phyloP scores from a whole-genome alignment of 108 stramenopile genomes.

The Cyclotella atomus region DNA sequence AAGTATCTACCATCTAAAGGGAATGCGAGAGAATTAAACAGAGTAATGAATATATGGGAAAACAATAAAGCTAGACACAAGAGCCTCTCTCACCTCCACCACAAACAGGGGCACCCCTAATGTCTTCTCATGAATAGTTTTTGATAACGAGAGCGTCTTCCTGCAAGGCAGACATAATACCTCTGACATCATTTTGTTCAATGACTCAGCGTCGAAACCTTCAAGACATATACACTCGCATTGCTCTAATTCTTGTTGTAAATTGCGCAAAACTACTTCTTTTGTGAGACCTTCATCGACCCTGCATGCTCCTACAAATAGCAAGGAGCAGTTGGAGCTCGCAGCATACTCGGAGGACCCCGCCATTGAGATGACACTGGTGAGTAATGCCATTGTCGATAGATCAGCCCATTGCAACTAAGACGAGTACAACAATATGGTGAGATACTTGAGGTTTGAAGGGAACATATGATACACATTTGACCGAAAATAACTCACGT shows the following conservation, averaged over 20 bases:
- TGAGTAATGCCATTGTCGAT: conserved; percentile 10
- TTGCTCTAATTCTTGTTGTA: conserved; percentile 6
- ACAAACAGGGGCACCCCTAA: conserved; percentile 12
- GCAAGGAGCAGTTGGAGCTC: conserved; percentile 3
- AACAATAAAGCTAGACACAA: too few relatives aligned
- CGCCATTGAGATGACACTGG: background rate
- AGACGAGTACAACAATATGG: background rate
- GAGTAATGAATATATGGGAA: background rate
- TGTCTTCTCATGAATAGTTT: background rate
- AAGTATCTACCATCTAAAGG: background rate
- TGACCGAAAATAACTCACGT: conserved; percentile 16
- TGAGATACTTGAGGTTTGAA: background rate
- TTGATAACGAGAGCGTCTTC: conserved; percentile 1
- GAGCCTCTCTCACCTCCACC: conserved; percentile 8
- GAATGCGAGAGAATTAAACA: background rate
- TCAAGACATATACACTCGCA: background rate
- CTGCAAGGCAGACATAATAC: conserved; percentile 4
- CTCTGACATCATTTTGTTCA: conserved; percentile 16
- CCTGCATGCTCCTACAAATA: conserved; percentile 7
- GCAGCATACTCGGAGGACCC: background rate
- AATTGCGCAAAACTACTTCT: background rate
- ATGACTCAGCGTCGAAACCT: background rate
- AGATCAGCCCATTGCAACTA: conserved; percentile 30
- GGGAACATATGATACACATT: background rate
- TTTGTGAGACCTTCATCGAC: background rate